Evolutionary conservation across 1,284 basidiomycete genomes (phyloP).

Genomic region (Sanghuangporus sanghuang): DNA sequence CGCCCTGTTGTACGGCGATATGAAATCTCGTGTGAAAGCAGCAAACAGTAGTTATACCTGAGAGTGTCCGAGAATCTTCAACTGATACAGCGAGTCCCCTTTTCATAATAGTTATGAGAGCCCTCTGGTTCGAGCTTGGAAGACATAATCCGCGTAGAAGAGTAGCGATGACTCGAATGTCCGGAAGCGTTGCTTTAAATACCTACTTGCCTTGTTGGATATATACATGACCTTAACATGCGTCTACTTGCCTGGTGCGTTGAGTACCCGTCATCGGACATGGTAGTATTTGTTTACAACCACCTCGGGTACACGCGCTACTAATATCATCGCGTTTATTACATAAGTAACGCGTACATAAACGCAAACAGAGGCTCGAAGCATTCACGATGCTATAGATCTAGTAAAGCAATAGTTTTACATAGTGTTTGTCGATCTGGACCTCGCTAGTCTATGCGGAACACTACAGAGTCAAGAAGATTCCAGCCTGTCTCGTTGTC

Average conservation of each 20-base stretch:
- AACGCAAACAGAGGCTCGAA: neutral
- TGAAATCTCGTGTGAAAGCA: neutral
- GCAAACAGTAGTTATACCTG: neutral
- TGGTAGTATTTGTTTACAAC: neutral
- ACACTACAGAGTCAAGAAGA: neutral
- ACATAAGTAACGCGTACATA: slow-evolving; percentile 6
- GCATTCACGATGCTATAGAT: neutral
- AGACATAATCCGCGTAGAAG: slow-evolving; percentile 17
- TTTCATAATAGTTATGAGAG: slow-evolving; percentile 14
- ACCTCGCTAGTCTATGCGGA: neutral
- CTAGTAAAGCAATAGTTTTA: neutral
- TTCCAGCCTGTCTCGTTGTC: neutral
- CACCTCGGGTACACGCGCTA: neutral
- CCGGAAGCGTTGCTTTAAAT: slow-evolving; percentile 15
- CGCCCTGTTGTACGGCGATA: slow-evolving; percentile 31
- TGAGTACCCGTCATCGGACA: slow-evolving; percentile 6
- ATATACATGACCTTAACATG: neutral
- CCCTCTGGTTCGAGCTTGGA: slow-evolving; percentile 10
- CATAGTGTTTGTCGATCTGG: neutral
- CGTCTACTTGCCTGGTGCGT: neutral
- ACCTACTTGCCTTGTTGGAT: neutral
- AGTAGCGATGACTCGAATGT: slow-evolving; percentile 14
- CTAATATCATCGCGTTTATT: neutral
- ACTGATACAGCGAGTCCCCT: slow-evolving; percentile 9
- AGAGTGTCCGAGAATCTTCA: slow-evolving; percentile 13